phyloP scores from a whole-genome alignment of 257 asterid species.

The Salvia hispanica region DNA sequence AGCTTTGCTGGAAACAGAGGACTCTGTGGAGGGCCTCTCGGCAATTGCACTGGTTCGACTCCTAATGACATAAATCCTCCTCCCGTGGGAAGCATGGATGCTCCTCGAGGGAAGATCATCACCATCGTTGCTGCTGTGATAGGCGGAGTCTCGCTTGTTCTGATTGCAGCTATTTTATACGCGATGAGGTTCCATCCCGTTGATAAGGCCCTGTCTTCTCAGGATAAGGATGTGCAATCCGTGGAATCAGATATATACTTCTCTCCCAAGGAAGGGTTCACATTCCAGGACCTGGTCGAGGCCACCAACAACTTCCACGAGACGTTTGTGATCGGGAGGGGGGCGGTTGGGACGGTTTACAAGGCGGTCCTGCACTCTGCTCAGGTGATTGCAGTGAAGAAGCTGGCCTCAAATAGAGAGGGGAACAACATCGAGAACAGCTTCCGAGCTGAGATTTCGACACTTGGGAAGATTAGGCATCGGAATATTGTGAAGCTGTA shows the following conservation, averaged over 20 bases:
- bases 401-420: conserved; percentile 80
- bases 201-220: conserved; percentile 38
- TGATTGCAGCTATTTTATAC: conserved; percentile 61
- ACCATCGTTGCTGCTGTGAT: conserved; percentile 64
- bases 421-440: conserved; percentile 67
- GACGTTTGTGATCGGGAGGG: conserved; percentile 67
- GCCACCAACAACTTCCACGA: conserved; percentile 84
- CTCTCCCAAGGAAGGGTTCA: conserved; percentile 90
- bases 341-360: conserved; percentile 90
- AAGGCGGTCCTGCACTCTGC: conserved; percentile 72
- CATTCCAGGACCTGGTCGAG: conserved; percentile 84
- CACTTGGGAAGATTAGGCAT: conserved; percentile 91
- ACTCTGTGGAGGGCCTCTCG: conserved; percentile 86
- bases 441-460: conserved; percentile 79
- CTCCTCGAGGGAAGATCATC: conserved; percentile 61
- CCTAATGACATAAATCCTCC: conserved; percentile 37
- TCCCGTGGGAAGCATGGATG: conserved; percentile 18
- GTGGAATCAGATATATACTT: conserved; percentile 73
- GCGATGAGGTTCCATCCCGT: conserved; percentile 63
- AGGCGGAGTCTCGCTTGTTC: conserved; percentile 83
- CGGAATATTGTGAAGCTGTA: conserved; percentile 84
- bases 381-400: conserved; percentile 75
- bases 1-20: conserved; percentile 83
- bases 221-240: conserved; percentile 51
- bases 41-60: conserved; percentile 49